phyloP scores from a whole-genome alignment of 2,329 filamentous ascomycete genomes.

The Clonostachys rosea region DNA sequence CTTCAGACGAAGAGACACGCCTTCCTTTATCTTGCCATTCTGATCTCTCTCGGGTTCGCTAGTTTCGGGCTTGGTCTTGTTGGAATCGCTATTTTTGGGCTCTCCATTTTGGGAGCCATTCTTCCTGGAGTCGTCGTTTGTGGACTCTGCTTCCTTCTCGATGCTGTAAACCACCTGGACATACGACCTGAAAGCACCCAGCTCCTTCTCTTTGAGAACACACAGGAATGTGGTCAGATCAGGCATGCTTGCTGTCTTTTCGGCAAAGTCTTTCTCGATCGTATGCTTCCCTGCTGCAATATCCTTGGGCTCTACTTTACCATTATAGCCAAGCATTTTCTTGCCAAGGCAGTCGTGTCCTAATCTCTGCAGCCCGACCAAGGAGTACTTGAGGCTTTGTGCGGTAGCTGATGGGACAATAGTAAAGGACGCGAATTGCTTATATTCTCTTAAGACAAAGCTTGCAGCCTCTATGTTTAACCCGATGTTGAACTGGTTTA shows the following conservation, averaged over 20 bases:
- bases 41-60: too few relatives aligned
- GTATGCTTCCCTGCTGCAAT: conserved; percentile 10
- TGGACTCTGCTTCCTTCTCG: too few relatives aligned
- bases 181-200: not conserved
- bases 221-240: conserved; percentile 11
- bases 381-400: conserved; percentile 11
- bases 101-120: too few relatives aligned
- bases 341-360: conserved; percentile 10
- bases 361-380: conserved; percentile 5
- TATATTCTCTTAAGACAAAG: not conserved
- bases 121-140: too few relatives aligned
- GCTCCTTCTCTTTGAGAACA: conserved; percentile 5
- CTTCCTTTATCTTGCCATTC: too few relatives aligned
- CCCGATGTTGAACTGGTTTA: not conserved
- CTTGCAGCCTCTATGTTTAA: not conserved
- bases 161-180: not conserved
- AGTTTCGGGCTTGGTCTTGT: too few relatives aligned
- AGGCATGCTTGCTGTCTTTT: conserved; percentile 9
- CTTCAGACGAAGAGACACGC: too few relatives aligned
- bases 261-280: conserved; percentile 7
- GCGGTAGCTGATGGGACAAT: conserved; percentile 13
- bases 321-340: conserved; percentile 14
- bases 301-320: conserved; percentile 9
- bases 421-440: not conserved
- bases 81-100: too few relatives aligned